Percentiles rank a stretch among this genome's conserved stretches.
Conservation (phyloP, 176 grass and related monocot genomes). For the Alopecurus myosuroides region DNA sequence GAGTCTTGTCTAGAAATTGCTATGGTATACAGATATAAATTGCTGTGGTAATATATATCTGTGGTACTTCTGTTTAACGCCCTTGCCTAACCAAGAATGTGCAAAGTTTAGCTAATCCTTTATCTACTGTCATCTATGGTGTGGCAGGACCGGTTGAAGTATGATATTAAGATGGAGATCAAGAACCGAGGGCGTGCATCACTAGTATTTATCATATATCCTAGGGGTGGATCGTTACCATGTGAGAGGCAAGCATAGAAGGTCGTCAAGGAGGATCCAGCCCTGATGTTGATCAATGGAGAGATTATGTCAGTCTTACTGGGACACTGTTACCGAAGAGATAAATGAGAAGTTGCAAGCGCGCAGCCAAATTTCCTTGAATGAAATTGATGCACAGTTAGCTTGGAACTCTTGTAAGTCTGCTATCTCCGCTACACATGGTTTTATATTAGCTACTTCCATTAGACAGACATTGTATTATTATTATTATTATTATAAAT, state of each 20-base stretch:
- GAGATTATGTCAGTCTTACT: conserved; percentile 97
- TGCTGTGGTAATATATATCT: neutral
- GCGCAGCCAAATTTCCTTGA: conserved; percentile 84
- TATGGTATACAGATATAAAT: neutral
- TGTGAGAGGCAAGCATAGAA: conserved; percentile 76
- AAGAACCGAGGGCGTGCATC: conserved; percentile 71
- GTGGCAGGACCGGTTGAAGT: conserved; percentile 80
- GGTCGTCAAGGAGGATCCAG: conserved; percentile 48
- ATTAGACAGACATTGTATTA: neutral
- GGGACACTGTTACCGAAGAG: conserved; percentile 87
- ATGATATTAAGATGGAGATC: conserved; percentile 88
- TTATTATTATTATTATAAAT: conserved; percentile 12
- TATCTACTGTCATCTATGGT: neutral
- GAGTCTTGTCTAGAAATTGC: neutral
- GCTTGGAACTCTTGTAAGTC: conserved; percentile 76
- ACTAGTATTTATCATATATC: conserved; percentile 79
- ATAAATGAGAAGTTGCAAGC: conserved; percentile 94
- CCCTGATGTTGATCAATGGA: conserved; percentile 77
- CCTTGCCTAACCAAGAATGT: neutral
- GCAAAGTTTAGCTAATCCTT: neutral
- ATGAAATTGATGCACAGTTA: conserved; percentile 78
- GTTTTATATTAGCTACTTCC: neutral
- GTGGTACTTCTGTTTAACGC: neutral
- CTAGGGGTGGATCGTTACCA: conserved; percentile 92
- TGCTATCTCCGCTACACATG: neutral